phyloP scores from a whole-genome alignment of 176 grass and related monocot genomes.

The Cocos nucifera region DNA sequence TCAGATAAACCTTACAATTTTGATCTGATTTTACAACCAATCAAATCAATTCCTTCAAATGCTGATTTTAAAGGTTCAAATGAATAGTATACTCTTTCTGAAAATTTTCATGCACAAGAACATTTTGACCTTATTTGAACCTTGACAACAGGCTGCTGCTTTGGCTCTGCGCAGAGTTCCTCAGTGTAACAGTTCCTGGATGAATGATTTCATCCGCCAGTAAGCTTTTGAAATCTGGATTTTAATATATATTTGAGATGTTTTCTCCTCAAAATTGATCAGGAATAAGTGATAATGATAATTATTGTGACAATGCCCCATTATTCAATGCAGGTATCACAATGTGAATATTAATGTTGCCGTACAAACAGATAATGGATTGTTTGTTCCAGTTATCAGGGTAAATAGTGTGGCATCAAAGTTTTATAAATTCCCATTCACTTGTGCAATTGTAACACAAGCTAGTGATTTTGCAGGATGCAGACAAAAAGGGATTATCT shows the following conservation, averaged over 20 bases:
- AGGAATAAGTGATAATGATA: background rate
- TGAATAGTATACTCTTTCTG: too few relatives aligned
- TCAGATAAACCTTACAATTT: too few relatives aligned
- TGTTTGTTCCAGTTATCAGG: conserved; percentile 89
- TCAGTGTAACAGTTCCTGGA: conserved; percentile 92
- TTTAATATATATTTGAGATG: too few relatives aligned
- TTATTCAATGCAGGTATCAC: conserved; percentile 50
- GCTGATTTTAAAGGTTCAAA: too few relatives aligned
- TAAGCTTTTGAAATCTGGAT: conserved; percentile 26
- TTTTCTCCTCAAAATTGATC: too few relatives aligned
- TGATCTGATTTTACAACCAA: too few relatives aligned
- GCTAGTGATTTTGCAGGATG: conserved; percentile 42
- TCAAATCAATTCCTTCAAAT: too few relatives aligned
- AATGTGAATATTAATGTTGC: conserved; percentile 96
- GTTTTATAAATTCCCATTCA: background rate
- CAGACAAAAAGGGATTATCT: conserved; percentile 90
- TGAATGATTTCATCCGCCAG: conserved; percentile 94
- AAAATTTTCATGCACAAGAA: too few relatives aligned
- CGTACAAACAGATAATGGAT: conserved; percentile 86
- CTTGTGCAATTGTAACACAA: too few relatives aligned
- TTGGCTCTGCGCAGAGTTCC: conserved; percentile 91
- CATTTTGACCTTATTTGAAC: too few relatives aligned
- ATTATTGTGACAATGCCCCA: conserved; percentile 2
- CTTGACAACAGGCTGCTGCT: conserved; percentile 58
- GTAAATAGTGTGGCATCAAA: conserved; percentile 23